Evolutionary conservation across 495 filamentous ascomycete species (phyloP), one percentile per base, ranked within the genome.

Genomic region (Neurospora sp.): DNA sequence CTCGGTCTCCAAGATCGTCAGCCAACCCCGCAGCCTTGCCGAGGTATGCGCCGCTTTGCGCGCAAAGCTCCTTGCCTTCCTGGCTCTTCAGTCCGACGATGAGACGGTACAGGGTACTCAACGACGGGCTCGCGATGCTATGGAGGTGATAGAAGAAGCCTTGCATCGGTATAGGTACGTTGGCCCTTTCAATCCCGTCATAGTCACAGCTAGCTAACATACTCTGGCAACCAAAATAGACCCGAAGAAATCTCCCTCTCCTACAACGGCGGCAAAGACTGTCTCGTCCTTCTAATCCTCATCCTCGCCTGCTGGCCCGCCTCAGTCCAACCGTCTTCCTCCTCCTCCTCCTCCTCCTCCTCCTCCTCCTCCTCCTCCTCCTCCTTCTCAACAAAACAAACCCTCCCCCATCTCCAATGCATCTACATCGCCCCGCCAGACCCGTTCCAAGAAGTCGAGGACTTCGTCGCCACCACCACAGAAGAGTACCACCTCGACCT

Each of bases 231-330:
- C 8, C n/a, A n/a, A 66, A 31, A 76, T 74, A 94, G 92, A 70
- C 88, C 91, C 72, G 84, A 90, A 69, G 87, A 96, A 76, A 85
- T 98, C 69, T 94, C 95, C 11, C 85, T 99, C 73, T 96, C 96
- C 69, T 99, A 97, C 80, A 99, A 99, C 76, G 96, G 96, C 83
- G 96, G 96, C 62, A 99, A 99, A 81, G 96, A 99, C 88, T 99
- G 96, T 78, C 90, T 98, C 35, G 93, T 97, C 72, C 89, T 98
- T 11, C 86, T 98, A n/a, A 84, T 98, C 76, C 86, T 98, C 73
- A 93, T 95, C 82, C 89, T 98, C 76, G 89, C 90, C 74, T 88
- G 89, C 72, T 86, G 97, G 37, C 81, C 84, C 10, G 78, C 73
- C 14, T 75, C 84, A 82, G 3, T 40, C 40, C 35, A 70, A 42